Base-by-base conservation (phyloP, 768 basidiomycete species). In the Mycena crocata region DNA sequence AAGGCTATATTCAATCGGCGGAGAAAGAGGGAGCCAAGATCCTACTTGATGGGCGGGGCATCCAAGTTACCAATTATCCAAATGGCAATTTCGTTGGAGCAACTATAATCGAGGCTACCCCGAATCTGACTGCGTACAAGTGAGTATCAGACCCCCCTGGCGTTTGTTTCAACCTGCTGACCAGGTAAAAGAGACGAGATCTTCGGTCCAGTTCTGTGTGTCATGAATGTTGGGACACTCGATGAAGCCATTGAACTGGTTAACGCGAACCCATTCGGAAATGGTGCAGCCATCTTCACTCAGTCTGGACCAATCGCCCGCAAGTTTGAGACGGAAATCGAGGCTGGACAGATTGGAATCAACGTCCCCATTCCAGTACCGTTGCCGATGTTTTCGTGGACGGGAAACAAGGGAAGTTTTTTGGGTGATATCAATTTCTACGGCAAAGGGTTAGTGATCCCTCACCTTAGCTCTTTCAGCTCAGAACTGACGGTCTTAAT, bases 251-350 rank as follows among this genome's bases (percentile, higher is more conserved):
- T 98, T 66, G 87, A 87, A 45, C 89, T 97, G 67, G 90, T 99
- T 79, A 99, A 99, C 81, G 80, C 84, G 67, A 99, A 98, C 80
- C 85, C 80, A 70, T 99, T 96, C 76, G 93, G 96, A 6, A 99
- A 99, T 71, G 97, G 96, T 31, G 89, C 96, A 24, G 94, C 95
- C 21, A 93, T 98, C 74, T 99, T 98, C 79, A 99, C 97, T n/a
- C 95, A 97, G 80, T 93, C 92, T 14, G 97, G 97, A 15, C 94
- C 97, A 26, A 95, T 95, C 14, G 96, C 95, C 19, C 89, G 97
- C 60, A 93, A 92, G 76, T 99, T 98, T 67, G 97, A 99, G 80
- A 84, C 83, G 15, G 85, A 90, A 54, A 89, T 96, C 54, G 93
- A 98, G 68, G 90, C 94, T 49, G 96, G 96, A 26, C 95, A 93